A percentile compares a stretch with the other conserved stretches of the same genome.
These are phyloP conservation scores for Ciborinia camelliae DNA, from an alignment of 2,329 filamentous ascomycete species.

Conservation along the genomic window DNA sequence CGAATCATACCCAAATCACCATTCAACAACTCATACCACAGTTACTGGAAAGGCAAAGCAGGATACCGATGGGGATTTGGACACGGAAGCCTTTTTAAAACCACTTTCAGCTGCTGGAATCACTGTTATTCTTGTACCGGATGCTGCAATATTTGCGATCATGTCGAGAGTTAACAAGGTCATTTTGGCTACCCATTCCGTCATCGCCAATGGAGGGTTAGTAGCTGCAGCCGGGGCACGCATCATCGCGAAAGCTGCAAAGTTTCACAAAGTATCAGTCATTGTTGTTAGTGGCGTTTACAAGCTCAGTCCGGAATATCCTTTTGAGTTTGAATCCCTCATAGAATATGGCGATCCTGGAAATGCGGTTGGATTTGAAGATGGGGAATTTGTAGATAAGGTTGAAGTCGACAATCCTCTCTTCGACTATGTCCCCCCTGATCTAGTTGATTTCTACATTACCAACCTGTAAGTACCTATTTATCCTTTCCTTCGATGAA, in stretches of 20 bases:
- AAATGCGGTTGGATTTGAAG: conserved; percentile 71
- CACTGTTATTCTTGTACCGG: conserved; percentile 77
- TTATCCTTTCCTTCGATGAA: conserved; percentile 26
- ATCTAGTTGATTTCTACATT: conserved; percentile 76
- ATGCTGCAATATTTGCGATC: conserved; percentile 83
- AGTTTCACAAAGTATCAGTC: conserved; percentile 77
- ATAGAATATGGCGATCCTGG: conserved; percentile 85
- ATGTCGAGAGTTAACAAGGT: conserved; percentile 97
- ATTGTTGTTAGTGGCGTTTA: conserved; percentile 89
- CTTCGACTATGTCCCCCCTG: conserved; percentile 77
- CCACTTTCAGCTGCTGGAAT: conserved; percentile 75
- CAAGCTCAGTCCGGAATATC: conserved; percentile 87
- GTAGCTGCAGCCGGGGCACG: conserved; percentile 81
- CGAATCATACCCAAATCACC: conserved; percentile 68
- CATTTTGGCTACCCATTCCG: conserved; percentile 80
- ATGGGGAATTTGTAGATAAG: conserved; percentile 74
- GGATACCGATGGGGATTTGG: conserved; percentile 43
- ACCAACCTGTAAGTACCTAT: conserved; percentile 74
- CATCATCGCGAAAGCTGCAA: conserved; percentile 79
- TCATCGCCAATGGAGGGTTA: conserved; percentile 83
- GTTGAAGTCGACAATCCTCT: conserved; percentile 75
- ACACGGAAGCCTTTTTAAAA: conserved; percentile 62
- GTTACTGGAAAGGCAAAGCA: conserved; percentile 52
- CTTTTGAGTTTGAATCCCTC: conserved; percentile 75
- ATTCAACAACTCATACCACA: conserved; percentile 59